Conservation (phyloP, 2,329 filamentous ascomycete species). For the Teratosphaeria pseudoeucalypti region DNA sequence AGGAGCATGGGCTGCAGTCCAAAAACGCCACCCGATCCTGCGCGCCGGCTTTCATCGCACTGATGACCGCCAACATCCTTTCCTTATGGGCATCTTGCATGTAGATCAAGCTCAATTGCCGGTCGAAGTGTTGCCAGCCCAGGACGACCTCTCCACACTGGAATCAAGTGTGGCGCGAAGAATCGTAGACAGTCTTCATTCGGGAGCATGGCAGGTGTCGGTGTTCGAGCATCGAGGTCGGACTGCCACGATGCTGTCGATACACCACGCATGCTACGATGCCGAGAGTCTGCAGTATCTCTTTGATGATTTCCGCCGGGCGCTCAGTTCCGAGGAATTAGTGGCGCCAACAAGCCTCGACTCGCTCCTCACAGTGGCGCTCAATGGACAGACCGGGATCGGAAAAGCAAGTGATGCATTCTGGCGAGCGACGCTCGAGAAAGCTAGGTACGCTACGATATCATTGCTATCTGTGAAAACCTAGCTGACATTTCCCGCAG, state of each 20-base stretch:
- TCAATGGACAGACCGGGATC: neutral
- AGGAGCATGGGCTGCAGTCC: slow-evolving; percentile 50
- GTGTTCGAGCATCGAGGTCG: slow-evolving; percentile 30
- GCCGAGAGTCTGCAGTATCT: slow-evolving; percentile 61
- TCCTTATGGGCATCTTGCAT: slow-evolving; percentile 62
- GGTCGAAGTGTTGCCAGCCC: neutral
- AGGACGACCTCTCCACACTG: neutral
- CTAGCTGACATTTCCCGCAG: slow-evolving; percentile 2
- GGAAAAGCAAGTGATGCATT: slow-evolving; percentile 2
- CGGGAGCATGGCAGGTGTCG: slow-evolving; percentile 53
- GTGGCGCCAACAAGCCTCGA: slow-evolving; percentile 28
- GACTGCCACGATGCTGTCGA: slow-evolving; percentile 37
- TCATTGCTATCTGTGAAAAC: neutral
- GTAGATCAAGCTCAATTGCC: slow-evolving; percentile 7
- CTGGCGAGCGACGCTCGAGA: slow-evolving; percentile 2
- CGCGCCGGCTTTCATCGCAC: slow-evolving; percentile 62
- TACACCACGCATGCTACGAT: slow-evolving; percentile 82
- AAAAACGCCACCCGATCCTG: slow-evolving; percentile 56
- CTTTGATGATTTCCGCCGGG: slow-evolving; percentile 46
- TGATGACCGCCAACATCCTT: slow-evolving; percentile 50
- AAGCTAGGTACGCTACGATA: slow-evolving; percentile 6
- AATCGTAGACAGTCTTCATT: slow-evolving; percentile 1
- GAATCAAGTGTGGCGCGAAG: slow-evolving; percentile 14
- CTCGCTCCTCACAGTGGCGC: slow-evolving; percentile 26
- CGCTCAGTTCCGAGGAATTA: slow-evolving; percentile 26